Base-by-base conservation (phyloP, 1,284 basidiomycete genomes). In the Psilocybe mexicana region DNA sequence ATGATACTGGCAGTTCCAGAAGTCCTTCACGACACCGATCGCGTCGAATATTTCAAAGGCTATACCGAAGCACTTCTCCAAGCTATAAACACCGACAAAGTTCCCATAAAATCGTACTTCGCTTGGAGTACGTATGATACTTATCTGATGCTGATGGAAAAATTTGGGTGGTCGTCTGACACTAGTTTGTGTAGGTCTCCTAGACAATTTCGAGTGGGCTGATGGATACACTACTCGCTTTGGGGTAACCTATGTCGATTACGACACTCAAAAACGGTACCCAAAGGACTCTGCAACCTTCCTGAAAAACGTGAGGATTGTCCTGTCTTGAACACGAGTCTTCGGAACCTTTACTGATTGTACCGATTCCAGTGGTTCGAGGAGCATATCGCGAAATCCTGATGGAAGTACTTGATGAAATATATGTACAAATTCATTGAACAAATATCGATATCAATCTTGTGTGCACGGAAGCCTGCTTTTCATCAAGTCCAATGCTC, bases 141-240 rank as follows among this genome's bases (percentile, higher is more conserved):
- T 23, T 23, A 23, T 25, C 28, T 26, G 35, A 14, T n/a, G n/a
- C 4, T 40, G 38, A 40, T 6, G 8, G 30, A 33, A 33, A 33
- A 8, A 4, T 4, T 33, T 33, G 30, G 38, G 1, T 35, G 18
- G 24, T 36, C 2, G 11, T 14, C 40, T 43, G 26, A 33, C 33
- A 3, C 12, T 6, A 35, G 6, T 33, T 12, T 43, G 28, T 24
- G 11, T 33, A 85, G 83, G 83, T 71, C 73, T 87, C 54, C 67
- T 88, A 55, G 88, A 90, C 69, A 90, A 90, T 72, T 90, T 91
- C 60, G 89, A 92, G 71, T 90, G 90, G 85, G 83, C 83, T 7
- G 86, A 88, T 63, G 85, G 86, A 3, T 87, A 87, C 64, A 72
- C 73, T 38, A 83, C 83, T 2, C 79, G 86, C 14, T 88, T 88